Conservation (phyloP, 805 yeast genomes). For the Saccharomyces eubayanus region DNA sequence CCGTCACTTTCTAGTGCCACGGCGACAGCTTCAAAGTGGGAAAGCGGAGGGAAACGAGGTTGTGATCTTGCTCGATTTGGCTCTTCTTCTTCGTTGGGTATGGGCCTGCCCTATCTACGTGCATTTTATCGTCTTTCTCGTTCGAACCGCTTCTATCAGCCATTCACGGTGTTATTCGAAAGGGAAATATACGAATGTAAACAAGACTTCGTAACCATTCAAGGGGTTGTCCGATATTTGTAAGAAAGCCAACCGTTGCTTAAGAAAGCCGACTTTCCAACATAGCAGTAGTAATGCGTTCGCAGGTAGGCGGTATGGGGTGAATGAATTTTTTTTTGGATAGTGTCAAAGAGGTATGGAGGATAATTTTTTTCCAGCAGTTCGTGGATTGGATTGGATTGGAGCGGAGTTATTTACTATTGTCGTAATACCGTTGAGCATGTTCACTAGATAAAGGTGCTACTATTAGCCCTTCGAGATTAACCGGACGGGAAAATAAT, state of each 20-base stretch:
- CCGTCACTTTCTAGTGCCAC: neutral
- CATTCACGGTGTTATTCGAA: neutral
- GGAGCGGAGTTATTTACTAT: neutral
- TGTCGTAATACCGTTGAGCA: neutral
- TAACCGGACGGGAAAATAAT: neutral
- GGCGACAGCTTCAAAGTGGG: neutral
- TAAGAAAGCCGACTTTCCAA: neutral
- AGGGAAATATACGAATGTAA: neutral
- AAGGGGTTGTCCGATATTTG: neutral
- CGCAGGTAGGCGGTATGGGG: too few relatives aligned
- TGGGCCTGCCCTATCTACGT: neutral
- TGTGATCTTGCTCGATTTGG: neutral
- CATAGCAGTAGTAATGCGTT: too few relatives aligned
- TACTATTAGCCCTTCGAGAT: neutral
- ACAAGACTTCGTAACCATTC: neutral
- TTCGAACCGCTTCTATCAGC: neutral
- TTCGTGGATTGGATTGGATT: too few relatives aligned
- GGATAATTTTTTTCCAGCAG: too few relatives aligned
- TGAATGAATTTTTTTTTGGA: too few relatives aligned
- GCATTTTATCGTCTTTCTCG: neutral
- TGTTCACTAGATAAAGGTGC: neutral
- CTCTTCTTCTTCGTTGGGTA: neutral
- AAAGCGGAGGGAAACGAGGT: neutral
- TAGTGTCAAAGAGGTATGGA: too few relatives aligned
- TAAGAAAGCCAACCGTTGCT: neutral